Percentiles rank a stretch among this genome's conserved stretches.
phyloP scores from a whole-genome alignment of 768 basidiomycete species.

The Tephrocybe rancida region DNA sequence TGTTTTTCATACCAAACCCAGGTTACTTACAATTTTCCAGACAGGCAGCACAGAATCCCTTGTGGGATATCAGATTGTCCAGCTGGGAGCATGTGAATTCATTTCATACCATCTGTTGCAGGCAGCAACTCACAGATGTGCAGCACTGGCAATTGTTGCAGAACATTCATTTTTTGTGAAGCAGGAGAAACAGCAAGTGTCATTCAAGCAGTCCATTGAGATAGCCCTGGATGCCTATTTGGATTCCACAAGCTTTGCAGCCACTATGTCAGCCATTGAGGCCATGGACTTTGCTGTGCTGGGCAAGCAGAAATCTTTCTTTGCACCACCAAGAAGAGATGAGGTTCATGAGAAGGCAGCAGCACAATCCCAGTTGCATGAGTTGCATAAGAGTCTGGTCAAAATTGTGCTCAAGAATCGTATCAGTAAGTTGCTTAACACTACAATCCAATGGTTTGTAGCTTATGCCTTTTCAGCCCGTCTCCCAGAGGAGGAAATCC shows the following conservation, averaged over 20 bases:
- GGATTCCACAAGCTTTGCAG: not conserved
- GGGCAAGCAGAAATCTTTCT: not conserved
- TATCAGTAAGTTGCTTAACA: not conserved
- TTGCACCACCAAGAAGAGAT: too few relatives aligned
- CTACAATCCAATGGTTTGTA: not conserved
- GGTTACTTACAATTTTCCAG: not conserved
- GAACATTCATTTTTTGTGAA: conserved; percentile 18
- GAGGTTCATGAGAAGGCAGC: not conserved
- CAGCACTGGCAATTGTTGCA: conserved; percentile 15
- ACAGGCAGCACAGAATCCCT: not conserved
- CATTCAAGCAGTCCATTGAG: conserved; percentile 13
- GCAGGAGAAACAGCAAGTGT: conserved; percentile 1
- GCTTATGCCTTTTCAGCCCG: not conserved
- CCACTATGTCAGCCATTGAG: not conserved
- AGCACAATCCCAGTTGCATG: not conserved
- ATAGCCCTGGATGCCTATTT: conserved; percentile 8
- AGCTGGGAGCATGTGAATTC: conserved; percentile 7
- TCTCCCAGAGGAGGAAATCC: not conserved
- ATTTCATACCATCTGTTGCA: not conserved
- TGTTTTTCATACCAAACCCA: not conserved
- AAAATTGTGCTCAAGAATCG: conserved; percentile 8
- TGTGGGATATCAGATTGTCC: conserved; percentile 6
- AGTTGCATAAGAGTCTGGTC: conserved; percentile 2
- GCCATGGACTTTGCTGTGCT: not conserved
- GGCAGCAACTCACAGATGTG: not conserved